Conservation (phyloP, 2,329 filamentous ascomycete genomes). For the Graphilbum fragrans region DNA sequence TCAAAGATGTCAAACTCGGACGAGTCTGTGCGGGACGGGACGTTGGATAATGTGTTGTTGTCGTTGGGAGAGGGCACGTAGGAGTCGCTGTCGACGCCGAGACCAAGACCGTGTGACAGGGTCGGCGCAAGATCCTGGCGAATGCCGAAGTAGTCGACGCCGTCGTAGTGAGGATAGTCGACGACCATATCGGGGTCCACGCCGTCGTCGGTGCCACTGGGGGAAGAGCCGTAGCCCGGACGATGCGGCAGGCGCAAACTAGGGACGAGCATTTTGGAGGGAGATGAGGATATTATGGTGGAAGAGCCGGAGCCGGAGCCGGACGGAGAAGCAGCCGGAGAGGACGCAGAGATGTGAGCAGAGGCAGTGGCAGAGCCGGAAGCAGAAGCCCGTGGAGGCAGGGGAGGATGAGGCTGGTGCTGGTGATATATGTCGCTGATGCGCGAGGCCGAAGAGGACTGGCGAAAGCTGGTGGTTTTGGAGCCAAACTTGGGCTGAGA, state of each 20-base stretch:
- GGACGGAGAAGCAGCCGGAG: neutral
- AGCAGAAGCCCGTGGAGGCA: neutral
- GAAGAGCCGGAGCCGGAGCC: neutral
- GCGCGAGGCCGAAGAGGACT: slow-evolving; percentile 32
- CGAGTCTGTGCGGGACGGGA: slow-evolving; percentile 44
- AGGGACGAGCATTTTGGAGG: slow-evolving; percentile 42
- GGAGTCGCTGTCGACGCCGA: no score
- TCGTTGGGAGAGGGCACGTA: slow-evolving; percentile 41
- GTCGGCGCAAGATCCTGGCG: slow-evolving; percentile 35
- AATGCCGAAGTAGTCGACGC: slow-evolving; percentile 30
- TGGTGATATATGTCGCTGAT: slow-evolving; percentile 24
- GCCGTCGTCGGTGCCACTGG: slow-evolving; percentile 8
- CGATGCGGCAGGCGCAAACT: slow-evolving; percentile 48
- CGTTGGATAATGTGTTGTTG: slow-evolving; percentile 36
- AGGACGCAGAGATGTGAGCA: neutral
- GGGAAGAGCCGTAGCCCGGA: slow-evolving; percentile 26
- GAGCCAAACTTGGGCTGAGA: slow-evolving; percentile 45
- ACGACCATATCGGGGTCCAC: slow-evolving; percentile 5
- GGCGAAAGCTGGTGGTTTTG: slow-evolving; percentile 27
- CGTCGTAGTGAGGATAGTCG: slow-evolving; percentile 27
- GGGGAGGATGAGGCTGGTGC: neutral
- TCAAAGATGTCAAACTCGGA: slow-evolving; percentile 40
- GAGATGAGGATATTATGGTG: slow-evolving; percentile 37
- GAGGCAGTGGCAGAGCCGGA: no score
- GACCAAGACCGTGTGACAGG: slow-evolving; percentile 32